Base-by-base conservation (phyloP, 305 asterid species). In the Fraxinus dipetala region DNA sequence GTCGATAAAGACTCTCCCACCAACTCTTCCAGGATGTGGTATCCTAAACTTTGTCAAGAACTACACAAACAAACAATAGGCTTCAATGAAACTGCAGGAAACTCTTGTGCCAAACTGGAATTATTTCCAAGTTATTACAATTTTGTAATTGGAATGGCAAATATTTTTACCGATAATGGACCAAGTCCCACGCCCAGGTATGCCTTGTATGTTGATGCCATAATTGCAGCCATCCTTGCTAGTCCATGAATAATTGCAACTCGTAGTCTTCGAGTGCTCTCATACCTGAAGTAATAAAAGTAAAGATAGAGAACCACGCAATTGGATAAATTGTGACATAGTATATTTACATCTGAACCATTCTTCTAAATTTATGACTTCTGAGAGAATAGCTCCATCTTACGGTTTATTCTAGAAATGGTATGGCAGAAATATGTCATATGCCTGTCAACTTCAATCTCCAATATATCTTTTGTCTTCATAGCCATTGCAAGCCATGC, bases 1-100 rank as follows among this genome's bases (percentile, higher is more conserved):
- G 87, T 89, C 93, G 18, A 95, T 91, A 82, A 95, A 93, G 26
- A 94, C n/a, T 87, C 97, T 90, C 78, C 97, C 99, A 56, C 99
- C 98, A 69, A 95, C 97, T 92, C 97, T 87, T 85, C 99, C 99
- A 14, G 99, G 98, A 87, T 95, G 98, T 0, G 99, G 98, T 84
- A 95, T 91, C 87, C 92, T 91, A 75, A 88, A 92, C 82, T 92
- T 84, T 11, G 97, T 94, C 82, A 94, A 80, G 90, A 95, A 95
- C 99, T 95, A 86, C 87, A 86, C 5, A 86, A 34, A 81, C 30
- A 85, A 65, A 83, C 6, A 1, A 81, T 5, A 56, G 7, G 51
- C 3, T 69, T 63, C 45, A 31, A 31, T 84, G 79, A 59, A 85
- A 48, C 40, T 79, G 32, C 7, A 13, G 28, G 28, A 70, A 79